These are phyloP conservation scores for Nakazawaea molendinolei DNA, from an alignment of 805 yeast genomes.

Conservation along the genomic window DNA sequence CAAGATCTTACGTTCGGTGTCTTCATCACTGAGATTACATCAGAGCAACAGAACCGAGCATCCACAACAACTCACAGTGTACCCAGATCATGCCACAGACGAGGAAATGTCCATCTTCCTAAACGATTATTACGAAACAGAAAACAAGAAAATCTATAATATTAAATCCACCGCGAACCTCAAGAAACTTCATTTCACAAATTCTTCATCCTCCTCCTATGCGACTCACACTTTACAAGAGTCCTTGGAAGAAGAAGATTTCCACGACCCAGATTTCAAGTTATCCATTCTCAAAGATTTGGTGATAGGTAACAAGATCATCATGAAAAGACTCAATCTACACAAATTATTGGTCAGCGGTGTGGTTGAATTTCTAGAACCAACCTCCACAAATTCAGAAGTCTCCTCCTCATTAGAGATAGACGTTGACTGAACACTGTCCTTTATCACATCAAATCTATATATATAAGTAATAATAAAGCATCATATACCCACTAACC, in stretches of 20 bases:
- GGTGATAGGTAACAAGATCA: background rate
- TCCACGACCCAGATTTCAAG: conserved; percentile 1
- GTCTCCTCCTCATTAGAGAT: too few species aligned
- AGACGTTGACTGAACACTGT: background rate
- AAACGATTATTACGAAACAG: background rate
- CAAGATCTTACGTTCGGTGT: conserved; percentile 13
- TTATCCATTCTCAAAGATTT: conserved; percentile 4
- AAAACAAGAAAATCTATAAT: conserved; percentile 5
- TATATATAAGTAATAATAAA: background rate
- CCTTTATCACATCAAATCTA: background rate
- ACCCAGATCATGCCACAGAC: conserved; percentile 11
- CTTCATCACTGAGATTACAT: conserved; percentile 13
- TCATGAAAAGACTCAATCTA: conserved; percentile 3
- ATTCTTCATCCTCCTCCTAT: background rate
- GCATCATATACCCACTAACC: too few species aligned
- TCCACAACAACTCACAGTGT: background rate
- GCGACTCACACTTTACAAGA: background rate
- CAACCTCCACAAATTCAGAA: too few species aligned
- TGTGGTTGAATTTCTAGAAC: background rate
- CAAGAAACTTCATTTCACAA: conserved; percentile 10
- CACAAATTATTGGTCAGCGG: conserved; percentile 3
- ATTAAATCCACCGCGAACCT: conserved; percentile 11
- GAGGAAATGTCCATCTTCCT: conserved; percentile 11
- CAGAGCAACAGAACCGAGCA: conserved; percentile 2
- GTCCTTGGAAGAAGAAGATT: conserved; percentile 2